A percentile compares a stretch with the other conserved stretches of the same genome.
Evolutionary conservation across 2,329 filamentous ascomycete species (phyloP).

Genomic region (Diaporthe sp.): DNA sequence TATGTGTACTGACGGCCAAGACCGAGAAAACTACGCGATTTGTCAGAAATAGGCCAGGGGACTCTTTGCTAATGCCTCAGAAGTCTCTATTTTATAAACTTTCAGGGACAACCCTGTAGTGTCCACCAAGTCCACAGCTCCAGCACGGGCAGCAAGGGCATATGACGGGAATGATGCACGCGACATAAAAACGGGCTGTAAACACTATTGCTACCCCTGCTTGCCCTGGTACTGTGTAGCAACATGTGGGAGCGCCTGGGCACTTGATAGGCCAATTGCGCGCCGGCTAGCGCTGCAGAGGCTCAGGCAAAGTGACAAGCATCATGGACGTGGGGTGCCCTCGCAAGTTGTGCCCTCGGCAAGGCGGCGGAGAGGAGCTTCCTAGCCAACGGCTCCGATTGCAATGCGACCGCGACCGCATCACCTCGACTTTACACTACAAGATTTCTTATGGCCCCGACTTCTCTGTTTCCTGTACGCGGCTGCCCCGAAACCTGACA

Average conservation of each 20-base stretch:
- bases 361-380: background rate
- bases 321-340: constrained; percentile 18
- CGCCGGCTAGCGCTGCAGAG: constrained; percentile 17
- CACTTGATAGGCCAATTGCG: constrained; percentile 33
- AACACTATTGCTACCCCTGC: too few species aligned
- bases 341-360: too few species aligned
- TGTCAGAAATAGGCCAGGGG: too few species aligned
- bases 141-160: background rate
- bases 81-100: too few species aligned
- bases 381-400: background rate
- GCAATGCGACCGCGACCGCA: constrained; percentile 26
- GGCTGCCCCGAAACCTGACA: background rate
- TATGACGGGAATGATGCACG: background rate
- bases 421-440: background rate
- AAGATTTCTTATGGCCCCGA: background rate
- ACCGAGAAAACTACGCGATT: too few species aligned
- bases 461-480: background rate
- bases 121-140: background rate
- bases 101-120: too few species aligned
- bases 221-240: background rate
- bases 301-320: constrained; percentile 1
- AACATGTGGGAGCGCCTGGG: constrained; percentile 10
- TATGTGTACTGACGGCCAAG: too few species aligned
- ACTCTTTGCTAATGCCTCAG: too few species aligned
- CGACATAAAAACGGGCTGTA: background rate